Evolutionary conservation across 805 yeast genomes (phyloP), one percentile per base, ranked within the genome.

Genomic region (Sungouiozyma intestinalis): DNA sequence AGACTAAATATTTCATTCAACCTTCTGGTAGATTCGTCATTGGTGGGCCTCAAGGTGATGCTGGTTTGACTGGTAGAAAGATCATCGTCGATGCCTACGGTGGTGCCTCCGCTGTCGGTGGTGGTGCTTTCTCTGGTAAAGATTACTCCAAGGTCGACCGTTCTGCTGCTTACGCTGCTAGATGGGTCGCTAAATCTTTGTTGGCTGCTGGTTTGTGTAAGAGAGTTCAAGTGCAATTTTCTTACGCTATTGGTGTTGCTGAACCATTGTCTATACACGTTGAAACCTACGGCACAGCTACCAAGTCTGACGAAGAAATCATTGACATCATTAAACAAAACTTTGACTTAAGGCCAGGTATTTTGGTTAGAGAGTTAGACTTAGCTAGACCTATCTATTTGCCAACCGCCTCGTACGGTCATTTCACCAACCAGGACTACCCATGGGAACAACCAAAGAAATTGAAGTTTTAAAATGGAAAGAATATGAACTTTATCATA

Each of bases 101-200:
- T 76, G 98, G 98, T 63, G 94, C 98, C 94, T 97, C 98, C 72
- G 97, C 98, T 63, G 98, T 92, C 77, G 98, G 98, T 73, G 98
- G 98, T 77, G 98, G 98, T 77, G 98, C 98, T 52, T 92, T 92
- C 87, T 84, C 95, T 52, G 98, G 98, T 71, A 92, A 92, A 78
- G 98, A 92, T 72, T 92, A 85, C 85, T 86, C 97, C 68, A 92
- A 92, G 79, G 98, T 92, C 63, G 98, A 92, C 72, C 85, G 98
- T 76, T 90, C 97, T 52, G 98, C 98, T 65, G 98, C 98, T 55
- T 92, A 92, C 67, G 97, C 98, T 63, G 98, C 98, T 60, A 87
- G 98, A 77, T 92, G 98, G 98, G 97, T 92, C 60, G 98, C 98
- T 68, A 92, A 92, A 77, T 92, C 98, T 43, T 79, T 92, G 60